phyloP scores from a whole-genome alignment of 1,284 basidiomycete species.

The Heterobasidion parviporum region DNA sequence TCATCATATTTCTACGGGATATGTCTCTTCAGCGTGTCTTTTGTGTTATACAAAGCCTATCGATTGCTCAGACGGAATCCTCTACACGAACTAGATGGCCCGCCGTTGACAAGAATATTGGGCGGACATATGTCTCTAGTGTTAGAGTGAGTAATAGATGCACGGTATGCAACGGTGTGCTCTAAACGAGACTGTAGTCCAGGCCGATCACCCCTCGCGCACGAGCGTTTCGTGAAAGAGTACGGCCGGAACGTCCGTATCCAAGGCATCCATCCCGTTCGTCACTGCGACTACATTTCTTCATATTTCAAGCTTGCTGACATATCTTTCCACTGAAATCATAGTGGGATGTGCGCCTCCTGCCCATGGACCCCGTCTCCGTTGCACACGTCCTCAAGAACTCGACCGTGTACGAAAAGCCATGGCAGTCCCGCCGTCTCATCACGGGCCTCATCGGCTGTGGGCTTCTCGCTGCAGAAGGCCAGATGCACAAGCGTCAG shows the following conservation, averaged over 20 bases:
- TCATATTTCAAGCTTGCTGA: background rate
- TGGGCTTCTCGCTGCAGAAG: constrained; percentile 73
- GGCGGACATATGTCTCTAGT: constrained; percentile 45
- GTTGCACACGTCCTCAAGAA: constrained; percentile 64
- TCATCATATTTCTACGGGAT: background rate
- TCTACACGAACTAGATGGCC: constrained; percentile 48
- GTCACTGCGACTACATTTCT: constrained; percentile 15
- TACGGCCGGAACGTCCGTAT: constrained; percentile 42
- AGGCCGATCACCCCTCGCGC: constrained; percentile 39
- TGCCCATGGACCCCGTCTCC: constrained; percentile 70
- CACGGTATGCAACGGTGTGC: background rate
- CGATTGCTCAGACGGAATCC: constrained; percentile 27
- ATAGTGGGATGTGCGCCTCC: constrained; percentile 70
- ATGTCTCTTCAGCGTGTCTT: background rate
- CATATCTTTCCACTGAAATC: constrained; percentile 8
- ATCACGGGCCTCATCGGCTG: constrained; percentile 70
- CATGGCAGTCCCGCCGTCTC: constrained; percentile 65
- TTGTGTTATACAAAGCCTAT: background rate
- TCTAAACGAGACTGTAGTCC: constrained; percentile 32
- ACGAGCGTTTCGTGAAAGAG: constrained; percentile 41
- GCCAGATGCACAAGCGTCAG: constrained; percentile 64
- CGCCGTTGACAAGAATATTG: constrained; percentile 39
- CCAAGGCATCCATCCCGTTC: constrained; percentile 55
- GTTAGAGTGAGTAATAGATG: constrained; percentile 40
- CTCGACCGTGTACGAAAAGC: constrained; percentile 66